Base-by-base conservation (phyloP, 176 grass and related monocot species). In the Eremochloa ophiuroides region DNA sequence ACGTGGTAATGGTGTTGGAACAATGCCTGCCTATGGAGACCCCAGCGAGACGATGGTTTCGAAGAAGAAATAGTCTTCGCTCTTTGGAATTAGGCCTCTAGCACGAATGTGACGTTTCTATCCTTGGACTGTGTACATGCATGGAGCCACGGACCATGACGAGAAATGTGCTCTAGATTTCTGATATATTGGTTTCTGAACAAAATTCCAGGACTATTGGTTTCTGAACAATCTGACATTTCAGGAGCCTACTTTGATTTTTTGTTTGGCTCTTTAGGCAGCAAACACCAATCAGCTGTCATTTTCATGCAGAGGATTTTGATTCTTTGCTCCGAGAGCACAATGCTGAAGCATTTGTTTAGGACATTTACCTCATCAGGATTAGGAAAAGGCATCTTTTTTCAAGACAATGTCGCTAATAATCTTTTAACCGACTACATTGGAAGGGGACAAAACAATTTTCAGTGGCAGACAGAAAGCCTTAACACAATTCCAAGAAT, bases 81-180 rank as follows among this genome's bases (percentile, higher is more conserved):
- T 84, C 68, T 13, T 69, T 62, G 48, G 29, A 61, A 80, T 89
- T 84, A 85, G 76, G 76, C 62, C 1, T 62, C 50, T 85, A 26
- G 73, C 73, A 72, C 61, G 48, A 61, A 25, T 22, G 16, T 31
- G 15, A 59, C 28, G 35, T 58, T 43, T 5, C 58, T 26, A 10
- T 7, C 46, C 10, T 38, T 13, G 25, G 61, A 28, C 74, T 66
- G 20, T 15, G 4, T 43, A 4, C 20, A 41, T 65, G 76, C 10
- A 25, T 77, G 20, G 37, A 62, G 6, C 51, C 10, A 25, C 70
- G 20, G 37, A 62, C 10, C 51, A 14, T 38, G 41, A 8, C 39
- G 4, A 41, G 25, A 28, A 30, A 55, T 68, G 34, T 42, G 61
- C 44, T 34, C 41, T 37, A 47, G 13, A 30, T 55, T 42, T 58